Base-by-base conservation (phyloP, 2,329 filamentous ascomycete species). In the Cladosporium sp. region DNA sequence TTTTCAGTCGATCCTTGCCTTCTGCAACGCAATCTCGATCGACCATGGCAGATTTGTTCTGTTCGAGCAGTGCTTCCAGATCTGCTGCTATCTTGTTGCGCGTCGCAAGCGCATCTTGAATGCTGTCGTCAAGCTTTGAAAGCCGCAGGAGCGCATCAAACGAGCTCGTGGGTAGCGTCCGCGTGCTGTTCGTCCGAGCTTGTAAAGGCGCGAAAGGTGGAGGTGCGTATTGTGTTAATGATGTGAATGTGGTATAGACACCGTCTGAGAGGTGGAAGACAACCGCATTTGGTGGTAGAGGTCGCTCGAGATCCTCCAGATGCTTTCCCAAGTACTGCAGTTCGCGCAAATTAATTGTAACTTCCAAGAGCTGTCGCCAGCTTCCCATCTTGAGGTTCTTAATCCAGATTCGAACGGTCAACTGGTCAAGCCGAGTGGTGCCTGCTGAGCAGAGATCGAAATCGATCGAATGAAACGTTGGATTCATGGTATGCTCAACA, bases 101-200 rank as follows among this genome's bases (percentile, higher is more conserved):
- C 0, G 92, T 96, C 1, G 88, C 86, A 11, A 97, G 80, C 1
- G 93, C 93, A 77, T 98, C 94, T 75, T 96, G 92, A 28, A 97
- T 91, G 64, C 93, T 96, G 75, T 91, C 91, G 68, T 97, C 92
- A 18, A 98, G 83, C 66, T 93, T 97, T 6, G 91, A 89, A 12
- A 98, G 83, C 67, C 91, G 89, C 89, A 97, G 94, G 23, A 98
- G 82, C 1, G 91, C 88, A 73, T 92, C 93, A 76, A 96, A 97
- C 0, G 93, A 93, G 0, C 92, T 93, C 0, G 90, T 93, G 0
- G 85, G 74, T n/a, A 85, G 80, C 71, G 1, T 83, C 77, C 6
- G 84, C 61, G 66, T 5, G 56, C 76, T 79, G 21, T 76, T 77
- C 12, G 77, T 74, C 4, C 74, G 71, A n/a, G 74, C 69, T 14